Percentiles rank a stretch among this genome's conserved stretches.
Conservation (phyloP, 352 stramenopile genomes). For the Globisporangium acanthophoron region DNA sequence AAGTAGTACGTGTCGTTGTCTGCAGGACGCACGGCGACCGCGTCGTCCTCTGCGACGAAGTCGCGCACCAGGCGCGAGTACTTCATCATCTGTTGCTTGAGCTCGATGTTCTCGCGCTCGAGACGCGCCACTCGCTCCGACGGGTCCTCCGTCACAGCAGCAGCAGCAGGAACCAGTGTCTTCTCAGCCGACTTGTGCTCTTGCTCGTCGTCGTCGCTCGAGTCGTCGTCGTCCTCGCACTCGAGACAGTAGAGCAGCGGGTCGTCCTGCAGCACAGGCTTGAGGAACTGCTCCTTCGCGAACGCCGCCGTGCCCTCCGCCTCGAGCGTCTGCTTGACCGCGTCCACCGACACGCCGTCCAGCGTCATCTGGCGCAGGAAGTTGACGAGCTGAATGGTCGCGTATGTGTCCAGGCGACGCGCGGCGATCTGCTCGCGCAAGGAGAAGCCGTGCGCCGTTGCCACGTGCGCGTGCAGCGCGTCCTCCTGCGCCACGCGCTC, state of each 20-base stretch:
- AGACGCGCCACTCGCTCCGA: conserved; percentile 34
- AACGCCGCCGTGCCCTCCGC: conserved; percentile 43
- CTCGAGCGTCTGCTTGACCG: conserved; percentile 41
- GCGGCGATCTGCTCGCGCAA: conserved; percentile 41
- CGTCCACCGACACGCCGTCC: conserved; percentile 25
- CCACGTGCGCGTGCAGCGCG: conserved; percentile 55
- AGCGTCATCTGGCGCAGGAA: conserved; percentile 51
- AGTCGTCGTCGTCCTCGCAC: conserved; percentile 35
- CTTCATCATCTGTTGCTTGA: conserved; percentile 67
- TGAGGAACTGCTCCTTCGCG: conserved; percentile 65
- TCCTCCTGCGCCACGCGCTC: conserved; percentile 38
- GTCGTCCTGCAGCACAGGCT: conserved; percentile 71
- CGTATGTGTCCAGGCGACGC: conserved; percentile 69
- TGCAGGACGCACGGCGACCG: conserved; percentile 19
- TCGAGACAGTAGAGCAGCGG: conserved; percentile 81
- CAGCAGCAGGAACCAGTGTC: conserved; percentile 10
- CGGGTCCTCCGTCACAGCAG: conserved; percentile 7
- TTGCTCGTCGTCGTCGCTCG: conserved; percentile 31
- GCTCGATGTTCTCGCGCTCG: conserved; percentile 59
- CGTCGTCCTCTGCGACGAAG: conserved; percentile 55
- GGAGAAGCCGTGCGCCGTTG: conserved; percentile 54
- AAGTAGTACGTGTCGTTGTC: conserved; percentile 96
- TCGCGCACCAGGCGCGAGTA: conserved; percentile 68
- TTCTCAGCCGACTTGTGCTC: conserved; percentile 28
- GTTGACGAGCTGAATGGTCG: conserved; percentile 75